Percentiles rank a stretch among this genome's conserved stretches.
Evolutionary conservation across 305 asterid species (phyloP).

Genomic region (Salvia sclarea): DNA sequence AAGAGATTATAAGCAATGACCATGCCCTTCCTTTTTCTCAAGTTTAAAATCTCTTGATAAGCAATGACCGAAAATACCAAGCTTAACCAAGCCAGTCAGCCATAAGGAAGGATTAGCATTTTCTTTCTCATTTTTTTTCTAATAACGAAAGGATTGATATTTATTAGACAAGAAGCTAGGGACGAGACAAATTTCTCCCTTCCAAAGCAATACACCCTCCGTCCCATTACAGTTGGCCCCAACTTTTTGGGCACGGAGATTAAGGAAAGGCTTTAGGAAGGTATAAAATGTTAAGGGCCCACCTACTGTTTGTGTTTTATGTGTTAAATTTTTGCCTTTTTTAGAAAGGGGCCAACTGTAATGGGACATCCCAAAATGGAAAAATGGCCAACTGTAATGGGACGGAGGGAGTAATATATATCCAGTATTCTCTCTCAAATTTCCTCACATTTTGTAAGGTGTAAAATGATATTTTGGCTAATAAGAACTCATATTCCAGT

Average conservation of each 20-base stretch:
- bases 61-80: not conserved
- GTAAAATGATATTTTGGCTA: not conserved
- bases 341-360: no score
- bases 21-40: no score
- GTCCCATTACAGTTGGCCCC: no score
- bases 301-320: no score
- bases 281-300: no score
- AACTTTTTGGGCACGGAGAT: no score
- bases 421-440: not conserved
- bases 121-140: not conserved
- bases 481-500: conserved; percentile 6
- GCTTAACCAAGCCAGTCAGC: not conserved
- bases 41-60: no score
- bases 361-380: no score
- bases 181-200: not conserved
- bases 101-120: conserved; percentile 3
- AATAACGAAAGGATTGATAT: conserved; percentile 5
- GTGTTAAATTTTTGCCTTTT: no score
- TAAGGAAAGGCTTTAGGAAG: no score
- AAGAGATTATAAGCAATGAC: not conserved
- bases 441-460: conserved; percentile 5
- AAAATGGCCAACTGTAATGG: no score
- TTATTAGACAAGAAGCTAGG: not conserved
- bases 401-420: no score
- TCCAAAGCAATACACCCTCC: conserved; percentile 2